A percentile compares a stretch with the other conserved stretches of the same genome.
These are phyloP conservation scores for Hordeum vulgare DNA, from an alignment of 176 grass and related monocot species.

Conservation along the genomic window MorexV3_pseudomolecules_assembly NC_058523.1:502445287-502445786, in stretches of 20 bases:
- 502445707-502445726: neutral
- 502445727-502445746: slow-evolving; percentile 3
- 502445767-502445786: neutral
- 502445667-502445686: slow-evolving; percentile 37
- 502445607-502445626: neutral
- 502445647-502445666: slow-evolving; percentile 27
- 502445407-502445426: slow-evolving; percentile 61
- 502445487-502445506: slow-evolving; percentile 23
- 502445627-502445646: slow-evolving; percentile 57
- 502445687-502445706: slow-evolving; percentile 68
- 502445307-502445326: neutral
- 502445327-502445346: slow-evolving; percentile 30
- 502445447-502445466: slow-evolving; percentile 78
- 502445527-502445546: neutral
- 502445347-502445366: slow-evolving; percentile 48
- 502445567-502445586: neutral
- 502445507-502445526: slow-evolving; percentile 53
- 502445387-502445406: slow-evolving; percentile 94
- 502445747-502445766: neutral
- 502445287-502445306: slow-evolving; percentile 30
- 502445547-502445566: neutral
- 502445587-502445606: neutral
- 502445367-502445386: slow-evolving; percentile 77
- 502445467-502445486: slow-evolving; percentile 37
- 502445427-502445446: slow-evolving; percentile 93